These are phyloP conservation scores for Fusarium floridanum DNA, from an alignment of 2,329 filamentous ascomycete species.

Conservation along the genomic window DNA sequence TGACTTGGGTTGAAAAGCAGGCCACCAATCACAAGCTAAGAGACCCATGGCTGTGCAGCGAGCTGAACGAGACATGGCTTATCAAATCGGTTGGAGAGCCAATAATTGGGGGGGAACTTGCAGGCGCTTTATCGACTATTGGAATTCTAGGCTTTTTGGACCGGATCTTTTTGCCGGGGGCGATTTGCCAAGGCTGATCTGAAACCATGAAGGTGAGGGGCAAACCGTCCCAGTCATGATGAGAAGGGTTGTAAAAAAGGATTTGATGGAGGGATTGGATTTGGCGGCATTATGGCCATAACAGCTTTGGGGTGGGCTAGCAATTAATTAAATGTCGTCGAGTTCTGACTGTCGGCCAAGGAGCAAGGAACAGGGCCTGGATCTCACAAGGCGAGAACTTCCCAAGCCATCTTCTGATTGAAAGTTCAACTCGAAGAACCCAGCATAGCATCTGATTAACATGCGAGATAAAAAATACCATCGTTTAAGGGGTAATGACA, in stretches of 20 bases:
- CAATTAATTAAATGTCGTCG: background rate
- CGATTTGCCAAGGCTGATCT: background rate
- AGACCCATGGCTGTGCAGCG: background rate
- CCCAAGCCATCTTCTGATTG: too few relatives aligned
- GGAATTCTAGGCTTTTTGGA: background rate
- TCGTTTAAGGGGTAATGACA: background rate
- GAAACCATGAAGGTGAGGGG: background rate
- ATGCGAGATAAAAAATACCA: too few relatives aligned
- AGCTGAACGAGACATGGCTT: background rate
- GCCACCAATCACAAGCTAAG: background rate
- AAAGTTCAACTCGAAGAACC: too few relatives aligned
- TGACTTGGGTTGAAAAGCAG: background rate
- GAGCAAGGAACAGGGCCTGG: too few relatives aligned
- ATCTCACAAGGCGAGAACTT: too few relatives aligned
- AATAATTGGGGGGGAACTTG: background rate
- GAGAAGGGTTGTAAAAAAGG: background rate
- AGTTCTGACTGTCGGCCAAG: too few relatives aligned
- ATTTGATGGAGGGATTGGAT: background rate
- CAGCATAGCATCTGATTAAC: too few relatives aligned
- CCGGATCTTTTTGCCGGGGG: background rate
- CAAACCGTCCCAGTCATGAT: too few relatives aligned
- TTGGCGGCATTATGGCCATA: fast-evolving
- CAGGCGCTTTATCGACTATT: background rate
- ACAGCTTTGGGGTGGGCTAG: background rate
- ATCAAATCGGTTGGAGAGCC: background rate